Percentiles rank a stretch among this genome's conserved stretches.
phyloP scores from a whole-genome alignment of 2,329 filamentous ascomycete genomes.

The Whalleya microplaca region DNA sequence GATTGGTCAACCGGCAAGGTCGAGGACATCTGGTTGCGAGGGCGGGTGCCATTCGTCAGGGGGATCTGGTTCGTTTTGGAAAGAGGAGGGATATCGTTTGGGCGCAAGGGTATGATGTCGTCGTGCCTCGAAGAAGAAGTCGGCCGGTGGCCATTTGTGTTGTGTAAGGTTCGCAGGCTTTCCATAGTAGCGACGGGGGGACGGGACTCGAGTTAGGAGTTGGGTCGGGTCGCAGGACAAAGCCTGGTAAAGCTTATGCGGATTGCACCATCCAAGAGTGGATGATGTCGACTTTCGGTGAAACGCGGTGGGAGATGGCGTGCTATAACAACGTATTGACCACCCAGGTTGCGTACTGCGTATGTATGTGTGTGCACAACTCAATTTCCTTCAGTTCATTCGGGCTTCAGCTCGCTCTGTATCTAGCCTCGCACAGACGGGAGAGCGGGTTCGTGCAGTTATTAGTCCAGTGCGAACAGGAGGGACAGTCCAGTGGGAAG shows the following conservation, averaged over 20 bases:
- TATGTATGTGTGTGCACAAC: no score
- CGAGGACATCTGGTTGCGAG: constrained; percentile 21
- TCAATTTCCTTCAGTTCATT: no score
- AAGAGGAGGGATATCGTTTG: constrained; percentile 12
- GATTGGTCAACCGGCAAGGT: constrained; percentile 24
- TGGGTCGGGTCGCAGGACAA: constrained; percentile 22
- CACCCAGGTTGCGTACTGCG: constrained; percentile 6
- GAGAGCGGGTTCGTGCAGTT: constrained; percentile 21
- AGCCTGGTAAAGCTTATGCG: constrained; percentile 18
- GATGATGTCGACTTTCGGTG: constrained; percentile 24
- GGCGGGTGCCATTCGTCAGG: constrained; percentile 9
- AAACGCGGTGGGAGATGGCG: constrained; percentile 34
- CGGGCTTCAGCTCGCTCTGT: no score
- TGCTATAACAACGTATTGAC: constrained; percentile 31
- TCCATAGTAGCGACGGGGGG: constrained; percentile 27
- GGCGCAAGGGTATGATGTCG: constrained; percentile 15
- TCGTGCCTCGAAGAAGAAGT: constrained; percentile 17
- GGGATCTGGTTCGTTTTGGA: constrained; percentile 15
- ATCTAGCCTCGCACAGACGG: no score
- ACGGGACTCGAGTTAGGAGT: constrained; percentile 6
- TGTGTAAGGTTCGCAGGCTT: constrained; percentile 22
- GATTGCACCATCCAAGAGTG: constrained; percentile 29
- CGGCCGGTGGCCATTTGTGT: constrained; percentile 19
- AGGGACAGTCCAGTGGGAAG: constrained; percentile 3
- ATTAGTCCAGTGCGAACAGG: no score